Evolutionary conservation across 2,329 filamentous ascomycete genomes (phyloP).

Genomic region (Venturia carpophila): DNA sequence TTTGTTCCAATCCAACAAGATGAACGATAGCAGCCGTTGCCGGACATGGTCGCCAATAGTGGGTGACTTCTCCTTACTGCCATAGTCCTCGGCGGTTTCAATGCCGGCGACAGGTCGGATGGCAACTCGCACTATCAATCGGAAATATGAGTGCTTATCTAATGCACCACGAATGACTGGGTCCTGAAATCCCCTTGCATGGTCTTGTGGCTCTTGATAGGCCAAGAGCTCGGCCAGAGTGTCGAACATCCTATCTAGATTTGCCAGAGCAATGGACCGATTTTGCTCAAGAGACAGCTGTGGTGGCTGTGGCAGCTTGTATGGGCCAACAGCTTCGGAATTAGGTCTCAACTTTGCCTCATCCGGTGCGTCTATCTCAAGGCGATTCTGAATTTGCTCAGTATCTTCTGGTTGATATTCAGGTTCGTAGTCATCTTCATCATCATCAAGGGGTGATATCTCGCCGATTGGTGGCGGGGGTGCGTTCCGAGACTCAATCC

Average conservation of each 20-base stretch:
- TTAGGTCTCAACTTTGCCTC: slow-evolving; percentile 29
- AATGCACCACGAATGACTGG: slow-evolving; percentile 28
- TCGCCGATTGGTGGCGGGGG: slow-evolving; percentile 2
- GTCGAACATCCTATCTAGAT: slow-evolving; percentile 70
- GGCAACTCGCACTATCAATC: slow-evolving; percentile 15
- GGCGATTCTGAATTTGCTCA: slow-evolving; percentile 69
- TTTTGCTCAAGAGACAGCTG: slow-evolving; percentile 64
- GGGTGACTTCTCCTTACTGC: neutral
- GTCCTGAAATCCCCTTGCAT: slow-evolving; percentile 63
- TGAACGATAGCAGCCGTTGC: slow-evolving; percentile 17
- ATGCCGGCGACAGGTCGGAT: slow-evolving; percentile 14
- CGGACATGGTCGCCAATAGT: slow-evolving; percentile 13
- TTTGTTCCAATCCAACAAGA: slow-evolving; percentile 43
- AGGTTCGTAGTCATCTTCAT: slow-evolving; percentile 90
- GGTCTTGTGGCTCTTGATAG: slow-evolving; percentile 7
- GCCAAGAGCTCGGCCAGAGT: slow-evolving; percentile 12
- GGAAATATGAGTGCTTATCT: slow-evolving; percentile 17
- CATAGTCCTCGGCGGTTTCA: slow-evolving; percentile 9
- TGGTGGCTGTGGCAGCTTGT: slow-evolving; percentile 70
- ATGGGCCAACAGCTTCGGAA: slow-evolving; percentile 45
- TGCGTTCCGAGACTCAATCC: slow-evolving; percentile 15
- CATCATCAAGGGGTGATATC: slow-evolving; percentile 46
- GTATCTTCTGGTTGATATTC: slow-evolving; percentile 73
- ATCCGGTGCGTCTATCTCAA: slow-evolving; percentile 60
- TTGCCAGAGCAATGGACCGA: slow-evolving; percentile 64